Evolutionary conservation across 2,329 filamentous ascomycete genomes (phyloP).

Genomic region (Fusarium buxicola): DNA sequence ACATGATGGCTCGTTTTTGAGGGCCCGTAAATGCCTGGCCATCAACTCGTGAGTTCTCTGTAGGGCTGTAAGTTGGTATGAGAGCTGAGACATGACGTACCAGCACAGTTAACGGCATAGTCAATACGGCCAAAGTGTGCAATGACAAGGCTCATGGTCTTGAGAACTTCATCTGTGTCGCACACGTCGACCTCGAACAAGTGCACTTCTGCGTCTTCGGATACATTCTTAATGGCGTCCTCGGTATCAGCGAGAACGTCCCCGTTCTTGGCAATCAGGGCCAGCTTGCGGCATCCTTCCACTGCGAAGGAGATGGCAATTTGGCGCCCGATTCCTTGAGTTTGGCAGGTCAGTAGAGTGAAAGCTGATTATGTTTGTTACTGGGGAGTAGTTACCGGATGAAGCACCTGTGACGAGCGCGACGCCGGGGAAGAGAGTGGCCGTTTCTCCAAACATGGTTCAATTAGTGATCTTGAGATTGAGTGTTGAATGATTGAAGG

Average conservation of each 20-base stretch:
- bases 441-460: conserved; percentile 11
- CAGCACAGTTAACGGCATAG: conserved; percentile 60
- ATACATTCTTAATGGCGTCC: conserved; percentile 4
- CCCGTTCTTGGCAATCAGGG: conserved; percentile 54
- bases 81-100: conserved; percentile 28
- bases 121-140: conserved; percentile 55
- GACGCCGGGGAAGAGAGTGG: conserved; percentile 47
- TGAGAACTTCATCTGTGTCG: conserved; percentile 49
- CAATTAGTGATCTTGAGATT: not conserved
- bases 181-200: conserved; percentile 51
- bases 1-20: conserved; percentile 52
- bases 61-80: not conserved
- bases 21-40: conserved; percentile 53
- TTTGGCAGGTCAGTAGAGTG: not conserved
- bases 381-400: conserved; percentile 41
- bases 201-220: conserved; percentile 30
- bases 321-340: conserved; percentile 33
- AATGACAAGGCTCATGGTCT: conserved; percentile 49
- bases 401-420: conserved; percentile 49
- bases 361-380: not conserved
- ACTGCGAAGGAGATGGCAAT: conserved; percentile 56
- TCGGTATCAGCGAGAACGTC: conserved; percentile 50
- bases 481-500: not conserved
- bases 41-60: not conserved
- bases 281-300: conserved; percentile 57